Base-by-base conservation (phyloP, 2,329 filamentous ascomycete genomes). In the Calonectria pseudoreteaudii region DNA sequence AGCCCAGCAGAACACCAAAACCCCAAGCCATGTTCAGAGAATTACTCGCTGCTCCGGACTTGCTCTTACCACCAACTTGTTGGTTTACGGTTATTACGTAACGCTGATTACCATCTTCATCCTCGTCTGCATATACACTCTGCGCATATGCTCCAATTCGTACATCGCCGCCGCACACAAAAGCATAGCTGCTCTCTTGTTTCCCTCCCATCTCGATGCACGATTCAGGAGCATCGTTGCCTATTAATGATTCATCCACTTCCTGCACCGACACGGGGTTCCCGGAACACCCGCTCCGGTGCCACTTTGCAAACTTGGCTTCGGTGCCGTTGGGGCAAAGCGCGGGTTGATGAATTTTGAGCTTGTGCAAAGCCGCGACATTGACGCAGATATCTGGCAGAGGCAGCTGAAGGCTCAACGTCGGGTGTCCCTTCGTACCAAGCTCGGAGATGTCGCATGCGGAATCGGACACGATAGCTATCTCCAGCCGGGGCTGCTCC, bases 401-500 rank as follows among this genome's bases (percentile, higher is more conserved):
- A 1, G 70, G 70, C 16, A 58, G 41, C 34, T 76, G 72, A 36
- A 71, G 73, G 14, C 70, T 68, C 20, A 74, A 72, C 18, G 20
- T 66, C 2, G 72, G 74, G 10, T 52, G 36, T 4, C 72, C 72
- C 1, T 70, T 47, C 30, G 60, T 58, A 11, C 74, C 67, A 3
- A 68, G 52, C 3, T 68, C 47, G n/a, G 69, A 41, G 26, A 75
- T 74, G 36, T 34, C 60, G 50, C 72, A 76, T 16, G 70, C 72
- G 11, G 72, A 76, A 38, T 76, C 74, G 28, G 74, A 76, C 16
- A 74, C 72, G 3, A 70, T 72, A 2, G 72, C 74, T 9, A 53
- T 49, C 14, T 31, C 58, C 4, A 70, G 72, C 26, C 74, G 36
- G 4, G 71, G 65, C 7, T 9, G 23, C 20, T 69, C 31, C 10